A percentile compares a stretch with the other conserved stretches of the same genome.
Conservation (phyloP, 495 filamentous ascomycete genomes). For the Friedmanniomyces endolithicus region DNA sequence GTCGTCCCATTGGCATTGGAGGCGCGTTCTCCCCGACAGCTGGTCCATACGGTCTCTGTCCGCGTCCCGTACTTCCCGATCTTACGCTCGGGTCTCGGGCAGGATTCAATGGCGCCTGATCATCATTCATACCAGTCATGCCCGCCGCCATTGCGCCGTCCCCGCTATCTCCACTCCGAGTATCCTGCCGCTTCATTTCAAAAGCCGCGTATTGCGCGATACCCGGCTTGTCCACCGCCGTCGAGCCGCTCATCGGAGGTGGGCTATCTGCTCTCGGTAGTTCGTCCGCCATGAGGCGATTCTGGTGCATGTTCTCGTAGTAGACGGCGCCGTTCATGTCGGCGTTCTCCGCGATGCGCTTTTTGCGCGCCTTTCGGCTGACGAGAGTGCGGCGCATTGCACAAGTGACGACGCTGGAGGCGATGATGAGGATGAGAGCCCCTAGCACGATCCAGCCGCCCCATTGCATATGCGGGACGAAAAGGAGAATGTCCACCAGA, state of each 20-base stretch:
- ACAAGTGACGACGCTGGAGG: conserved; percentile 77
- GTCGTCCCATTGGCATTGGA: conserved; percentile 18
- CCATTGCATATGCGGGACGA: conserved; percentile 88
- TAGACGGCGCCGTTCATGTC: conserved; percentile 93
- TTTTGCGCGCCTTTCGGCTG: conserved; percentile 79
- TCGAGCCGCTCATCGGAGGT: conserved; percentile 38
- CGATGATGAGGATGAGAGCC: conserved; percentile 73
- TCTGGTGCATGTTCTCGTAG: conserved; percentile 57
- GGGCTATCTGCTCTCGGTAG: conserved; percentile 36
- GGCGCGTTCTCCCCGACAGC: not conserved
- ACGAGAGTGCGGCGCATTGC: conserved; percentile 95
- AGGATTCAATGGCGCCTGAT: conserved; percentile 69
- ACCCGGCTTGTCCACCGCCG: conserved; percentile 16
- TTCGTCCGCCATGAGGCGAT: conserved; percentile 28
- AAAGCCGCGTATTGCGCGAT: conserved; percentile 66
- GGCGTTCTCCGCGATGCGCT: conserved; percentile 79
- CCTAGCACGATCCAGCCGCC: conserved; percentile 90
- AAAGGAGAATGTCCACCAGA: conserved; percentile 87
- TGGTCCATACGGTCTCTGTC: conserved; percentile 1
- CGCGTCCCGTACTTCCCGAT: conserved; percentile 9
- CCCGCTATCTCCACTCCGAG: conserved; percentile 1
- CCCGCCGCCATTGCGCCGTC: conserved; percentile 1
- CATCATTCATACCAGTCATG: conserved; percentile 49
- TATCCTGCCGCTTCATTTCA: conserved; percentile 47
- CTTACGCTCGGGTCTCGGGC: conserved; percentile 35